Evolutionary conservation across 345 rosid genomes (phyloP).

Genomic region (Populus pruinosa): DNA sequence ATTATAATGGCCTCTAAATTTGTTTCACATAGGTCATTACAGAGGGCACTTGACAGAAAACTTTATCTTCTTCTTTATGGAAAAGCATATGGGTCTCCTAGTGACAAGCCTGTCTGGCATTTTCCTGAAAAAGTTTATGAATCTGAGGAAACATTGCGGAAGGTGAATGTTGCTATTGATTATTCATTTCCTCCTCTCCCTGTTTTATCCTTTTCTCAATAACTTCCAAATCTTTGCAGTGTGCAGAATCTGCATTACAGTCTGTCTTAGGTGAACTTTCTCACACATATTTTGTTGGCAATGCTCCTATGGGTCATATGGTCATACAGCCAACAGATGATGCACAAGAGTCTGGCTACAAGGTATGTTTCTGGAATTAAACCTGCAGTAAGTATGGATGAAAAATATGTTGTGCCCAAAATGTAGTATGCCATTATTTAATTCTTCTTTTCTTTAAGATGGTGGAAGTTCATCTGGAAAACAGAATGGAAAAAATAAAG

Average conservation of each 20-base stretch:
- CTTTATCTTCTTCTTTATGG: conserved; percentile 82
- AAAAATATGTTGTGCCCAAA: neutral
- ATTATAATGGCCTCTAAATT: neutral
- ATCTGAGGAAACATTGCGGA: conserved; percentile 86
- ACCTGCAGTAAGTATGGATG: neutral
- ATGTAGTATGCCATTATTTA: neutral
- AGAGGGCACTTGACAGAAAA: conserved; percentile 85
- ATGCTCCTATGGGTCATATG: conserved; percentile 95
- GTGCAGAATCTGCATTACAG: conserved; percentile 83
- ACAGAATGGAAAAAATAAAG: neutral
- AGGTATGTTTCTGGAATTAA: conserved; percentile 41
- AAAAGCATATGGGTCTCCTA: conserved; percentile 49
- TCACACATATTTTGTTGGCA: conserved; percentile 89
- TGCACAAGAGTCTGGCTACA: conserved; percentile 40
- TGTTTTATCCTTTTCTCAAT: neutral
- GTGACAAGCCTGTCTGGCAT: conserved; percentile 76
- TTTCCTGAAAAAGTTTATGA: conserved; percentile 85
- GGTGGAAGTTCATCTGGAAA: neutral
- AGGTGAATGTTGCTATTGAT: conserved; percentile 37
- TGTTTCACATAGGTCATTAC: conserved; percentile 44
- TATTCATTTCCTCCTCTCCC: neutral
- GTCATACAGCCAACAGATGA: conserved; percentile 44
- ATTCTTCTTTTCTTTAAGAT: neutral
- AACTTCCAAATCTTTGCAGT: conserved; percentile 41
- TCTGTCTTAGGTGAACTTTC: conserved; percentile 77